Evolutionary conservation across 148 eudicot genomes (phyloP).

Genomic region (Chenopodium berlandieri): DNA sequence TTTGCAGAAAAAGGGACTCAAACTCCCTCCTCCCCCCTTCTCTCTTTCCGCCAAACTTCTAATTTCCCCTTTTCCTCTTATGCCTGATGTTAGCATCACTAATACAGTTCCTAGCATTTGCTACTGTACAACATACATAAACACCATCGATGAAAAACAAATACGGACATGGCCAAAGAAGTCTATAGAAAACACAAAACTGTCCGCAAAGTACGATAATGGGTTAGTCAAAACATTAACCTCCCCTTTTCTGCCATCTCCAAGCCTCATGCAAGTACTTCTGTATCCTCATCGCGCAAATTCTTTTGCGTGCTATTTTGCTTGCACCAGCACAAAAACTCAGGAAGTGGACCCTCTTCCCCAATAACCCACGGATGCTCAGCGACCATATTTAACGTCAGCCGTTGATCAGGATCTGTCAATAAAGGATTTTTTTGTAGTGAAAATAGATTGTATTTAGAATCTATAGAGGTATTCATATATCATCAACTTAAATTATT

Average conservation of each 20-base stretch:
- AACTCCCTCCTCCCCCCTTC: too few species aligned
- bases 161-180: not conserved
- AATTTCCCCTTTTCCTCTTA: not conserved
- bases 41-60: not conserved
- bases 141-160: conserved; percentile 6
- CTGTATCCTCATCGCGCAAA: conserved; percentile 20
- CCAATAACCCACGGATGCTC: conserved; percentile 78
- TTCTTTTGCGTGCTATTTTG: conserved; percentile 34
- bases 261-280: not conserved
- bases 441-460: not conserved
- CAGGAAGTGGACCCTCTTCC: conserved; percentile 77
- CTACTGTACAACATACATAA: conserved; percentile 25
- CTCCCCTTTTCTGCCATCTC: not conserved
- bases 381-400: conserved; percentile 65
- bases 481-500: too few species aligned
- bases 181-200: not conserved
- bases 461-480: not conserved
- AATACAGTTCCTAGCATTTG: conserved; percentile 8
- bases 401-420: conserved; percentile 71
- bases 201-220: not conserved
- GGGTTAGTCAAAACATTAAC: conserved; percentile 15
- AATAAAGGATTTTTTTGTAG: conserved; percentile 1
- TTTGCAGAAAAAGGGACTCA: not conserved
- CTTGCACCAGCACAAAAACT: conserved; percentile 82
- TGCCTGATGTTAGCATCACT: conserved; percentile 12